Conservation (phyloP, 441 rosid species). For the Gossypium schwendimanii region DNA sequence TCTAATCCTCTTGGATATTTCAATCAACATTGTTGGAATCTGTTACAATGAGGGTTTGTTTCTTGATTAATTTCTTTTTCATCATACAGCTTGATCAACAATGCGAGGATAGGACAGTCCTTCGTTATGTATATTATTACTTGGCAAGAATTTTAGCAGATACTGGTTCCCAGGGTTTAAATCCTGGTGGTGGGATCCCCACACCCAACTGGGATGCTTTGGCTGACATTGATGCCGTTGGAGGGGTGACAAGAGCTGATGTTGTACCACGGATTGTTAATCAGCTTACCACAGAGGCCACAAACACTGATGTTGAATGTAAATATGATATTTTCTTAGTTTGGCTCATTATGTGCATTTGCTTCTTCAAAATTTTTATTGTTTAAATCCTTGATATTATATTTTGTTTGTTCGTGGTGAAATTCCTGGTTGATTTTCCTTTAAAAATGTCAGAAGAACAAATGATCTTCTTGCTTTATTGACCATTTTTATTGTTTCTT, state of each 20-base stretch:
- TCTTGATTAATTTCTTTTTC: not conserved
- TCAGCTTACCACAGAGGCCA: constrained; percentile 72
- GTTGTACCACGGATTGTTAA: constrained; percentile 84
- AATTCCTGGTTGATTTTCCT: not conserved
- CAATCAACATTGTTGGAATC: not conserved
- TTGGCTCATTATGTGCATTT: not conserved
- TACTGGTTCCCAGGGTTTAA: constrained; percentile 77
- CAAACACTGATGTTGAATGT: constrained; percentile 76
- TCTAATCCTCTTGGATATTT: not conserved
- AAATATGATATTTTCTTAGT: constrained; percentile 16
- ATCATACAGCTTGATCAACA: constrained; percentile 83
- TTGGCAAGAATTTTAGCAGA: constrained; percentile 94
- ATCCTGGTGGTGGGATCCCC: constrained; percentile 97
- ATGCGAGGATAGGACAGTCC: constrained; percentile 86
- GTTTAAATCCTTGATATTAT: not conserved
- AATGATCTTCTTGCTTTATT: not conserved
- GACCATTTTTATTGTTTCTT: not conserved
- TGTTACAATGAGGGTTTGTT: not conserved
- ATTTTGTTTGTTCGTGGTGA: not conserved
- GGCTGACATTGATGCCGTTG: constrained; percentile 95
- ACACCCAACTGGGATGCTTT: constrained; percentile 99
- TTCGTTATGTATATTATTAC: constrained; percentile 96
- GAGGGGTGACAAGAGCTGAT: constrained; percentile 98
- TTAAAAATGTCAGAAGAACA: not conserved
- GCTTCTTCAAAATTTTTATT: not conserved